phyloP scores from a whole-genome alignment of 306 rosid genomes.

The Comarum palustre region DNA sequence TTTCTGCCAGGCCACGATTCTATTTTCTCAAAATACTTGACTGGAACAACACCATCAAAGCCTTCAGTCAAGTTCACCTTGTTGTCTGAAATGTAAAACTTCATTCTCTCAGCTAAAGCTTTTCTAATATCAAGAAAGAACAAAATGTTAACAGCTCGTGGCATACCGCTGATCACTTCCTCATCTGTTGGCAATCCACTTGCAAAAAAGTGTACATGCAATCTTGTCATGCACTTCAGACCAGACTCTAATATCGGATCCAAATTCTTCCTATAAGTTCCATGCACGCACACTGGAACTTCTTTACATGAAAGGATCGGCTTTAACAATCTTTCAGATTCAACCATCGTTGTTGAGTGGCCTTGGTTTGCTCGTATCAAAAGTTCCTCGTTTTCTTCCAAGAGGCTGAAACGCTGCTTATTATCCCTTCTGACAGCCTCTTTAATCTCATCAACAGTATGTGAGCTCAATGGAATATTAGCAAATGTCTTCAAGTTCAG shows the following conservation, averaged over 20 bases:
- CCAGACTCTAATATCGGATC: constrained; percentile 76
- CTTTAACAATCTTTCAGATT: constrained; percentile 70
- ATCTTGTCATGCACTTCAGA: constrained; percentile 79
- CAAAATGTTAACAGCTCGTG: constrained; percentile 63
- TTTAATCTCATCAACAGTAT: constrained; percentile 73
- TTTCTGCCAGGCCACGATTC: constrained; percentile 77
- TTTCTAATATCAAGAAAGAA: constrained; percentile 68
- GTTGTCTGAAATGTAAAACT: constrained; percentile 86
- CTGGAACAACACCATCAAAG: constrained; percentile 68
- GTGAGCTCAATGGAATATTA: constrained; percentile 64
- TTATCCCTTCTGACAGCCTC: constrained; percentile 88
- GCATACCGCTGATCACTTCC: constrained; percentile 87
- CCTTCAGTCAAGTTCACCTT: constrained; percentile 87
- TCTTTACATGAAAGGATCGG: constrained; percentile 77
- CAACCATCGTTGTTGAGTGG: constrained; percentile 74
- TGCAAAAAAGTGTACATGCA: constrained; percentile 38
- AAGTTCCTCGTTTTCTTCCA: constrained; percentile 77
- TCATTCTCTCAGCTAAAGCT: constrained; percentile 85
- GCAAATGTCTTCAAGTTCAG: constrained; percentile 75
- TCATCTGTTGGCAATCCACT: constrained; percentile 50
- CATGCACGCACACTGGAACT: constrained; percentile 71
- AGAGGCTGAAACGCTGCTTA: constrained; percentile 81
- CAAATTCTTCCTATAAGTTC: constrained; percentile 72
- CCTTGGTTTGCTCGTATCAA: constrained; percentile 93
- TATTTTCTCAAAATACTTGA: constrained; percentile 66